Conservation (phyloP, 2,329 filamentous ascomycete species). For the Metarhizium guizhouense region DNA sequence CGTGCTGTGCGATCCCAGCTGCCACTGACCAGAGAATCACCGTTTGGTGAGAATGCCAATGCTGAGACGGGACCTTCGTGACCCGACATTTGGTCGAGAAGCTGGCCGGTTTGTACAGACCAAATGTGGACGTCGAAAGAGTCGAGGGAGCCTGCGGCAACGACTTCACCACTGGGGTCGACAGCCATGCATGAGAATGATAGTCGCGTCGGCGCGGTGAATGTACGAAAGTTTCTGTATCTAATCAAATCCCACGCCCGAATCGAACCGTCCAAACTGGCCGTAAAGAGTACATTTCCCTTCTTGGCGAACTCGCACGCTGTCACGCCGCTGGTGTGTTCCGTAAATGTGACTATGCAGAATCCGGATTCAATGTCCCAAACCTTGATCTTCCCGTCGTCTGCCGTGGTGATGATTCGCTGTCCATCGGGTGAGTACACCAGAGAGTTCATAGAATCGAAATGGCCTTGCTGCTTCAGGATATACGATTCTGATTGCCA, state of each 20-base stretch:
- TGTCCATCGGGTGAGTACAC: constrained; percentile 92
- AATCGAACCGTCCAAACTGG: constrained; percentile 88
- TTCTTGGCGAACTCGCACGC: constrained; percentile 92
- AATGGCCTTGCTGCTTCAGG: constrained; percentile 94
- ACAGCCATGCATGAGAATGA: constrained; percentile 93
- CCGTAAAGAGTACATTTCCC: constrained; percentile 91
- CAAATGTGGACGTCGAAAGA: constrained; percentile 97
- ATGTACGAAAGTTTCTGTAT: constrained; percentile 95
- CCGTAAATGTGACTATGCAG: constrained; percentile 95
- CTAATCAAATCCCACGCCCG: constrained; percentile 93
- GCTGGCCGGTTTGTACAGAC: constrained; percentile 95
- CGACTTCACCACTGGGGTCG: constrained; percentile 93
- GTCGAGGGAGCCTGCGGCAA: constrained; percentile 89
- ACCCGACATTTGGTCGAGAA: constrained; percentile 82
- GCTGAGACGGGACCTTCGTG: constrained; percentile 91
- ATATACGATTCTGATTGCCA: constrained; percentile 99
- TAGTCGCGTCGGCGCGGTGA: constrained; percentile 83
- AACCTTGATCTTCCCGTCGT: constrained; percentile 97
- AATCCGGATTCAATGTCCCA: constrained; percentile 97
- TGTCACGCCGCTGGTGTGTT: constrained; percentile 90
- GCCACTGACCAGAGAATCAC: constrained; percentile 74
- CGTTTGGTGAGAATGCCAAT: constrained; percentile 81
- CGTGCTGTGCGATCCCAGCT: constrained; percentile 96
- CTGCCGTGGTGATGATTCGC: constrained; percentile 83
- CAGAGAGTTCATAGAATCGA: constrained; percentile 89